Conservation (phyloP, 2,329 filamentous ascomycete genomes). For the Xylaria sp. region DNA sequence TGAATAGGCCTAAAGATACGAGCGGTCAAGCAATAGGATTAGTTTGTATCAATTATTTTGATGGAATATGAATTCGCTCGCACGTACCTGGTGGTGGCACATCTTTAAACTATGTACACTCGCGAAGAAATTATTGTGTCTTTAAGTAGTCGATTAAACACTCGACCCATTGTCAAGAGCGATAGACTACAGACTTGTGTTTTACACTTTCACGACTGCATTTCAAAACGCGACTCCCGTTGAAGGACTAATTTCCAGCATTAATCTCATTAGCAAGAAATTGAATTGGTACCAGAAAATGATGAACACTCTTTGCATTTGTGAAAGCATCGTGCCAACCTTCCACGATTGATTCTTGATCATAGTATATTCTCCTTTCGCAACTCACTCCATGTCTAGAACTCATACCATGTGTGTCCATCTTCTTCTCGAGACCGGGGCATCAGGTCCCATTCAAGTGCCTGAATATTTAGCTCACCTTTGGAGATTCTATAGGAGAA, state of each 20-base stretch:
- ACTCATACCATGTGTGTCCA: not conserved
- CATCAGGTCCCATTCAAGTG: not conserved
- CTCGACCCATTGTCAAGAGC: no score
- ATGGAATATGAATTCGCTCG: not conserved
- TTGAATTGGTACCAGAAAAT: not conserved
- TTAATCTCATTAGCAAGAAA: not conserved
- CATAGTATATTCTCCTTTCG: not conserved
- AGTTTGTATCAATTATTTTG: not conserved
- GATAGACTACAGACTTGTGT: not conserved
- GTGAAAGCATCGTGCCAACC: not conserved
- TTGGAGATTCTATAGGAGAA: not conserved
- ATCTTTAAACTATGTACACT: not conserved
- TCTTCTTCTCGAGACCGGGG: not conserved
- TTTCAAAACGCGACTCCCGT: not conserved
- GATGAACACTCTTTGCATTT: not conserved
- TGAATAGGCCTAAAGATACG: no score
- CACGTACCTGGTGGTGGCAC: not conserved
- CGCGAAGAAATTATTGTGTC: not conserved
- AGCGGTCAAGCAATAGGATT: no score
- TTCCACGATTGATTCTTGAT: not conserved
- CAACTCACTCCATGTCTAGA: not conserved
- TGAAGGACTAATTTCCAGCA: not conserved
- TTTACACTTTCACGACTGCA: not conserved
- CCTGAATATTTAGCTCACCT: not conserved
- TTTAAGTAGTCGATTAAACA: not conserved